Base-by-base conservation (phyloP, 2,329 filamentous ascomycete genomes). In the Microdochium nivale region DNA sequence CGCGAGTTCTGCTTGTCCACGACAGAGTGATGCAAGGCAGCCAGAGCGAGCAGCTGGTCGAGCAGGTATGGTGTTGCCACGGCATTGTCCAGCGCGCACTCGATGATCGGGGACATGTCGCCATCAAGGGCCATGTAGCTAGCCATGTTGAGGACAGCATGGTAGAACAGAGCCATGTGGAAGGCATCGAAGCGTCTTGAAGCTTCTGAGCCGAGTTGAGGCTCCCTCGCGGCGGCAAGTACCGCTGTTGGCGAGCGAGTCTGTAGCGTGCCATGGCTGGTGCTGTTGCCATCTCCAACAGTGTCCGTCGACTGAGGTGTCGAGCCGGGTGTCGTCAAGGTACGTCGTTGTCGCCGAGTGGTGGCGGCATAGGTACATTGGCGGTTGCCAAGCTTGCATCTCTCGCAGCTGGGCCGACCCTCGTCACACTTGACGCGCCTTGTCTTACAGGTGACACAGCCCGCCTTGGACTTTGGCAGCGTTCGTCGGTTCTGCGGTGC, bases 381-480 rank as follows among this genome's bases (percentile, higher is more conserved):
- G 8, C 49, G 37, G 14, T 32, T 23, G 33, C n/a, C 37, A 7
- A 27, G 3, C 13, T 8, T 1, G 37, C 49, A 50, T 11, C 40
- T 25, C 3, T n/a, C 21, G 14, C 49, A 50, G 16, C 14, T n/a
- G 3, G 49, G 49, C 19, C 37, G 49, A 14, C 23, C 25, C 19
- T 50, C 49, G 16, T 50, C 49, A 19, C 49, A 50, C 37, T 35
- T 50, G 30, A 50, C 30, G 14, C 23, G 49, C 13, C 49, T 30
- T 19, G 27, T 11, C 37, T 50, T 50, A 84, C 83, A 5, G 81
- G 84, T 60, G 43, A 25, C 43, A 16, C 43, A 47, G 19, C 43
- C 43, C 3, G 11, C 24, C 23, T 21, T 47, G 19, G 43, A 24
- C 24, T 47, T 47, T 4, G 43, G 19, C 21, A 24, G 19, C 19